These are phyloP conservation scores for Entrophospora sp. DNA, from an alignment of 192 early-diverging fungal species.

Conservation along the genomic window DNA sequence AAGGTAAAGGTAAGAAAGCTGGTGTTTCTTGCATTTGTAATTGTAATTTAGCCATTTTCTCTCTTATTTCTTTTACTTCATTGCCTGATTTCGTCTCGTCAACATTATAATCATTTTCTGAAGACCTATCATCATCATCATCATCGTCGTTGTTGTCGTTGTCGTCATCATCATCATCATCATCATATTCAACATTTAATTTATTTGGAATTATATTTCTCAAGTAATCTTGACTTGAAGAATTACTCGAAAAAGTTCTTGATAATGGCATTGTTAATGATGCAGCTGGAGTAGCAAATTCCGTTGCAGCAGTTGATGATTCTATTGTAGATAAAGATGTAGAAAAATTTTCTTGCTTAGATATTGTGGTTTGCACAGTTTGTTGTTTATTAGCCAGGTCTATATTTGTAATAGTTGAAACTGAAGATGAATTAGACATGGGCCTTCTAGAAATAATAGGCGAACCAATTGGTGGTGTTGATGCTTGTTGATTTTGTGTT, in stretches of 20 bases:
- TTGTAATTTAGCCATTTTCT: slow-evolving; percentile 4
- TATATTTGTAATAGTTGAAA: slow-evolving; percentile 12
- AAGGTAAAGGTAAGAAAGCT: neutral
- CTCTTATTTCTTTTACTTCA: no score
- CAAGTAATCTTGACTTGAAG: neutral
- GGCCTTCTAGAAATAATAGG: neutral
- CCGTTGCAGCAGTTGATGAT: neutral
- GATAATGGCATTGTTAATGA: neutral
- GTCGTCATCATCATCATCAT: slow-evolving; percentile 1
- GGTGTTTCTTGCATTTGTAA: neutral
- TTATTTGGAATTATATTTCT: neutral
- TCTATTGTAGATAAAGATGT: neutral
- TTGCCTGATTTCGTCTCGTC: no score
- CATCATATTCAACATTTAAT: neutral
- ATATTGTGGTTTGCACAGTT: neutral
- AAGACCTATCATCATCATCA: neutral
- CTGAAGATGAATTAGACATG: slow-evolving; percentile 9
- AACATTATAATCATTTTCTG: no score
- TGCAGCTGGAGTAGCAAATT: neutral
- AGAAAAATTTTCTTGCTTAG: neutral
- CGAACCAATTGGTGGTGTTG: neutral
- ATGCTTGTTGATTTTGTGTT: neutral
- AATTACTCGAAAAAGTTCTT: neutral
- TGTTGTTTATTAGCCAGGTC: neutral
- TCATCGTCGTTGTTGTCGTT: neutral